Evolutionary conservation across 1,139 yeast genomes (phyloP).

Genomic region (Kazachstania sp.): DNA sequence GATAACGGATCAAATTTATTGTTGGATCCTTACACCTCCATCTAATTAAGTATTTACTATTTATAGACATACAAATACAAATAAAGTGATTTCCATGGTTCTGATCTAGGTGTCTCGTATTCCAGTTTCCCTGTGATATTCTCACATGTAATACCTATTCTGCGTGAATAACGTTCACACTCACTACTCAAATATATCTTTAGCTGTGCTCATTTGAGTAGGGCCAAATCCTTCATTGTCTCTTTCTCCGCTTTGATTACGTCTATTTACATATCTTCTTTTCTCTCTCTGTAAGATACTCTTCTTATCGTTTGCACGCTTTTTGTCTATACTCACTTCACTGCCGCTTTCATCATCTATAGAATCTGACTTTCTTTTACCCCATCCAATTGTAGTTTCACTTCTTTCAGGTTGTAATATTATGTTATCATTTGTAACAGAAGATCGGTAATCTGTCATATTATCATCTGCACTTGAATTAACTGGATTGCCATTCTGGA

Average conservation of each 20-base stretch:
- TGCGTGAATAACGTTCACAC: no score
- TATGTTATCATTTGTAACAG: neutral
- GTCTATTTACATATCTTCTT: conserved; percentile 16
- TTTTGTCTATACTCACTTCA: neutral
- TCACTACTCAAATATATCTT: conserved; percentile 31
- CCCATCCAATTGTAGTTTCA: conserved; percentile 28
- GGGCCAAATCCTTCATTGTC: conserved; percentile 30
- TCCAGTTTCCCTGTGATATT: no score
- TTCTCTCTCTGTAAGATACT: conserved; percentile 26
- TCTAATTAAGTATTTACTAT: no score
- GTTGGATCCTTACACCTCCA: no score
- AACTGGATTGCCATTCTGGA: no score
- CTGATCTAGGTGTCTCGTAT: no score
- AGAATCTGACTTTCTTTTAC: conserved; percentile 10
- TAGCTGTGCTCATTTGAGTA: conserved; percentile 29
- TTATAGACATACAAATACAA: no score
- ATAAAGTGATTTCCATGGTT: no score
- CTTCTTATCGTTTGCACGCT: conserved; percentile 11
- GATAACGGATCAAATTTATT: no score
- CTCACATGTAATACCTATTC: no score
- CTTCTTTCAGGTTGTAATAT: conserved; percentile 8
- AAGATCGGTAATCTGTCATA: neutral
- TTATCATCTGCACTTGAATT: neutral
- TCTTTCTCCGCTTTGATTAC: conserved; percentile 8
- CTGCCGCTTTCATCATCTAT: neutral